Percentiles rank a stretch among this genome's conserved stretches.
Evolutionary conservation across 495 filamentous ascomycete species (phyloP).

Genomic region (Aspergillus bridgeri): DNA sequence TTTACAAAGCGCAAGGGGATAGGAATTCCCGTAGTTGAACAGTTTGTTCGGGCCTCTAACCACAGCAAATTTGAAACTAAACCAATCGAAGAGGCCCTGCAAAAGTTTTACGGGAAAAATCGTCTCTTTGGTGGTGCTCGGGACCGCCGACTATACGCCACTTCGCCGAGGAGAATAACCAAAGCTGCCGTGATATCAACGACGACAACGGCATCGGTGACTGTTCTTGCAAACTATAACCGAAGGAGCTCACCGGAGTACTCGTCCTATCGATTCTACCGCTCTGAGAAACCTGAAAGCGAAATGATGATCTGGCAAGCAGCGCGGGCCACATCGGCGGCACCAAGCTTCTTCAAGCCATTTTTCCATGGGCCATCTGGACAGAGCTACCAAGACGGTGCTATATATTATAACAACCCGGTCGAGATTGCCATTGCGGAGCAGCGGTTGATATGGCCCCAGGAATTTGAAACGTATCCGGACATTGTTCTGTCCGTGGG

Average conservation of each 20-base stretch:
- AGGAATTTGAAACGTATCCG: neutral
- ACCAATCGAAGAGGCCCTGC: neutral
- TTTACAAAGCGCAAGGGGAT: neutral
- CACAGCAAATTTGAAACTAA: slow-evolving; percentile 2
- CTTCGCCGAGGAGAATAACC: neutral
- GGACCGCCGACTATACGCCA: too few species aligned
- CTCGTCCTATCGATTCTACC: neutral
- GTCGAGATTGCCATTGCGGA: neutral
- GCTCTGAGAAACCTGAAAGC: neutral
- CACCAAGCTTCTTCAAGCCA: slow-evolving; percentile 43
- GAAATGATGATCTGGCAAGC: slow-evolving; percentile 40
- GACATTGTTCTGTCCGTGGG: slow-evolving; percentile 2
- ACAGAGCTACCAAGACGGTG: slow-evolving; percentile 1
- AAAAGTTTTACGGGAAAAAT: neutral
- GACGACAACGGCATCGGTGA: neutral
- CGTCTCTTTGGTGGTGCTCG: neutral
- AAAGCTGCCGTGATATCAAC: slow-evolving; percentile 1
- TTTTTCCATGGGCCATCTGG: slow-evolving; percentile 1
- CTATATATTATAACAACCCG: slow-evolving; percentile 1
- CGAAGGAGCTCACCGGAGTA: neutral
- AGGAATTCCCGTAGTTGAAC: neutral
- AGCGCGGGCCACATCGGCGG: slow-evolving; percentile 48
- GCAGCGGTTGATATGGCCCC: neutral
- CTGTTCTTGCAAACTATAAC: slow-evolving; percentile 1
- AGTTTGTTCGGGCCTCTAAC: neutral